Evolutionary conservation across 306 rosid genomes (phyloP), one percentile per base, ranked within the genome.

Genomic region (Cucurbita ficifolia): DNA sequence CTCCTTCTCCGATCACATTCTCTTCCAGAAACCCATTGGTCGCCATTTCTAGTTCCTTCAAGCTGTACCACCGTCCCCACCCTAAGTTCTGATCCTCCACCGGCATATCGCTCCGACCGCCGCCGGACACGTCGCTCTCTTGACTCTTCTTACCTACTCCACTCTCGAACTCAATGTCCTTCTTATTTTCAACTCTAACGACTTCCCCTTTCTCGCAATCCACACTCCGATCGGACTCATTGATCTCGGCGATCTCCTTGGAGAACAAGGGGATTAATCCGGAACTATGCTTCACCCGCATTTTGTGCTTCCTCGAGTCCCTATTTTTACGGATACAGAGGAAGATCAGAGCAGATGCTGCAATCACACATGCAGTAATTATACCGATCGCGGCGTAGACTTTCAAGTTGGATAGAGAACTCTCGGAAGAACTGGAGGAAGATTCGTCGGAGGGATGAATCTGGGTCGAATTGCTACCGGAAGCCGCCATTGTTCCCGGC

Each of bases 1-100:
- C 99, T 9, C 99, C 99, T 83, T 91, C 99, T 8, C 99, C 99
- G 75, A 94, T 89, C 75, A 94, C 87, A 82, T 91, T 94, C 84
- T 79, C 85, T 7, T 80, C 79, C 0, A 89, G 43, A 42, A 94
- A 94, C 7, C 86, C 92, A 79, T 87, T 84, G 5, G 99, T 94
- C 51, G 96, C 99, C 1, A 61, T 10, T 69, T 86, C 89, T 68
- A 94, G 88, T 68, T 94, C 99, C 76, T 68, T 84, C 76, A 94
- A 61, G 76, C 85, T 84, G 71, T 89, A 91, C 99, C 99, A 94
- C 33, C 95, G 79, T 4, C 99, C 99, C 99, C 99, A 91, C 74
- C 99, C 99, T 5, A 90, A 85, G 54, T 88, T 81, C 12, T 82
- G 84, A 70, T 84, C 52, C 76, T 86, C 92, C 81, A 70, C 79